These are phyloP conservation scores for Liriodendron chinense DNA, from an alignment of 164 flowering plant species.

Conservation along the genomic window DNA sequence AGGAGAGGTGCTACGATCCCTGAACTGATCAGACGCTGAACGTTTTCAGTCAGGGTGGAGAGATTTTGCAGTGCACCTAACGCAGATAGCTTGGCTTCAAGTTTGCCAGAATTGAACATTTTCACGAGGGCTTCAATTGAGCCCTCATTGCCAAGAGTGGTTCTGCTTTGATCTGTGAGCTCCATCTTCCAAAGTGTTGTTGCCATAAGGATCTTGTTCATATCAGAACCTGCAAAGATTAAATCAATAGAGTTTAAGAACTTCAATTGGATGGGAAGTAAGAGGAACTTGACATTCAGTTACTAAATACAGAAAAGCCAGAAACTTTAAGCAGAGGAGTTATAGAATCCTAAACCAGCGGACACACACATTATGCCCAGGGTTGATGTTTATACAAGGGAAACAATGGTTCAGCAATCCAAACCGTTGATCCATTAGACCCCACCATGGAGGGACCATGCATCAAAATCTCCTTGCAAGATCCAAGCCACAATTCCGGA, in stretches of 20 bases:
- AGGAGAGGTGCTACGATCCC: slow-evolving; percentile 63
- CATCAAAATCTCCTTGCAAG: no score
- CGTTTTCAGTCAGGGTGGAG: slow-evolving; percentile 46
- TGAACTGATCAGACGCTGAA: slow-evolving; percentile 41
- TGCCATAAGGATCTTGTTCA: slow-evolving; percentile 87
- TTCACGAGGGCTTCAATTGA: slow-evolving; percentile 68
- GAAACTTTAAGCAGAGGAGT: no score
- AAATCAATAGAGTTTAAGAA: not conserved
- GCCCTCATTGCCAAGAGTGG: slow-evolving; percentile 66
- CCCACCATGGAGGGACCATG: no score
- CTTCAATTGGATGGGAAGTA: not conserved
- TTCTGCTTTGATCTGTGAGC: slow-evolving; percentile 65
- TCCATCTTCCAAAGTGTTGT: slow-evolving; percentile 79
- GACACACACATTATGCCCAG: not conserved
- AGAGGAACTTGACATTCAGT: not conserved
- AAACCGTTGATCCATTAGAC: not conserved
- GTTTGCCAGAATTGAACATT: slow-evolving; percentile 73
- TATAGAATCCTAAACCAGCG: not conserved
- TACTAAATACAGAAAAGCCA: not conserved
- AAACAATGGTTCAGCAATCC: not conserved
- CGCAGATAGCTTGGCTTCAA: slow-evolving; percentile 79
- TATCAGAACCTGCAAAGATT: slow-evolving; percentile 71
- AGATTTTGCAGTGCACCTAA: slow-evolving; percentile 65
- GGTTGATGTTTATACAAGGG: not conserved
- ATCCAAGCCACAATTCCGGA: no score